A percentile compares a stretch with the other conserved stretches of the same genome.
Conservation (phyloP, 768 basidiomycete genomes). For the Suillus brevipes region DNA sequence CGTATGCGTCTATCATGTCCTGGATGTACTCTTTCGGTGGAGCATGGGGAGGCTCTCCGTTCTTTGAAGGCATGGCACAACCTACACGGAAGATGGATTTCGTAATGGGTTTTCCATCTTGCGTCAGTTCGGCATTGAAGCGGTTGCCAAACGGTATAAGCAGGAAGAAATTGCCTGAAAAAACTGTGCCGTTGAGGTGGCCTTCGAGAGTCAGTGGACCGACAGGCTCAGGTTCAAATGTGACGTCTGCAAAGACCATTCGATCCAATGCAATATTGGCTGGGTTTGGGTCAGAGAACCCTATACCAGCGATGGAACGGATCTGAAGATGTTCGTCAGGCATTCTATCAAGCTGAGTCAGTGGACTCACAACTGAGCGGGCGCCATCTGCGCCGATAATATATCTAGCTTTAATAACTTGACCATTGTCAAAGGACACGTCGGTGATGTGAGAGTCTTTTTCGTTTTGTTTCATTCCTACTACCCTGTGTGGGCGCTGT, state of each 20-base stretch:
- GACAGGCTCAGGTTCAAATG: conserved; percentile 32
- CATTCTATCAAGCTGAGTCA: not conserved
- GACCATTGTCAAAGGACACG: conserved; percentile 34
- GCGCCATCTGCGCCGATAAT: not conserved
- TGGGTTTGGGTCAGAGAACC: conserved; percentile 42
- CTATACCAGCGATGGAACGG: conserved; percentile 33
- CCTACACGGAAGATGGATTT: conserved; percentile 37
- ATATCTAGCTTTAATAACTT: not conserved
- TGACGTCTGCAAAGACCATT: conserved; percentile 49
- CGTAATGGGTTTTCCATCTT: not conserved
- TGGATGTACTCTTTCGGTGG: conserved; percentile 6
- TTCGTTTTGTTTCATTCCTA: conserved; percentile 35
- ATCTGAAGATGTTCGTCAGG: not conserved
- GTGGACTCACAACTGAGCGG: not conserved
- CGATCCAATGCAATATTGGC: conserved; percentile 30
- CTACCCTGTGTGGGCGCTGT: conserved; percentile 39
- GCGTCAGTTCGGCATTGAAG: not conserved
- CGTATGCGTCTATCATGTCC: not conserved
- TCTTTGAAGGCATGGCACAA: conserved; percentile 33
- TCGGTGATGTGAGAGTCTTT: conserved; percentile 32
- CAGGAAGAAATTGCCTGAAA: conserved; percentile 32
- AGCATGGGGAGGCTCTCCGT: conserved; percentile 31
- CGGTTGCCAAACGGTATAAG: conserved; percentile 31
- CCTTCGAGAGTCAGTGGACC: conserved; percentile 5
- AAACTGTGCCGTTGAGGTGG: conserved; percentile 21